phyloP scores from a whole-genome alignment of 306 rosid genomes.

The Mimosa bimucronata region DNA sequence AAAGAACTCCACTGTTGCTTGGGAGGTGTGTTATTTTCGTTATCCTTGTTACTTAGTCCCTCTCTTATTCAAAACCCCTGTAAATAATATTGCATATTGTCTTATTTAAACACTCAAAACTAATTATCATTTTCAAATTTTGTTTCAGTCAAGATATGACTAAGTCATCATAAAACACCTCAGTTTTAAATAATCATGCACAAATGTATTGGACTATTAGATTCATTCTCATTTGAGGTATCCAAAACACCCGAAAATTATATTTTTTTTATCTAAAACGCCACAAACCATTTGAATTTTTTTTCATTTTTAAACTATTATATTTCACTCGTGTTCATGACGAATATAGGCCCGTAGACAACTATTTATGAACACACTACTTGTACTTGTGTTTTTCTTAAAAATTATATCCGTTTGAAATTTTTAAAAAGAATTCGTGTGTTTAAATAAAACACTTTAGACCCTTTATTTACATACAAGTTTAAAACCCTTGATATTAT shows the following conservation, averaged over 20 bases:
- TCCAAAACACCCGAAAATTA: background rate
- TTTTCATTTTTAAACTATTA: background rate
- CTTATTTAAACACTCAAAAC: background rate
- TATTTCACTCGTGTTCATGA: background rate
- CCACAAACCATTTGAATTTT: background rate
- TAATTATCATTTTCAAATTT: background rate
- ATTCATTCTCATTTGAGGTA: background rate
- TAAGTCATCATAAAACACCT: background rate
- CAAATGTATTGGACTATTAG: background rate
- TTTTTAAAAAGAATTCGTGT: background rate
- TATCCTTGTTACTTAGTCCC: conserved; percentile 25
- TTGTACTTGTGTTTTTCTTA: background rate
- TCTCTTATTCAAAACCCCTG: conserved; percentile 30
- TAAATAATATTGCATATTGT: background rate
- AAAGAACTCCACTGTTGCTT: too few species aligned
- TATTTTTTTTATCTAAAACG: too few species aligned
- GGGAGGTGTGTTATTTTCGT: too few species aligned
- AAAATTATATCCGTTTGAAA: background rate
- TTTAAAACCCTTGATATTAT: background rate
- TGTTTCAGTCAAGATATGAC: background rate
- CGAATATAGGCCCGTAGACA: background rate
- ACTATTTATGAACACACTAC: background rate
- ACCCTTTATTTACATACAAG: background rate
- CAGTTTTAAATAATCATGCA: background rate
- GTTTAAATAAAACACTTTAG: background rate